Evolutionary conservation across 139 green algal genomes (phyloP), one percentile per base, ranked within the genome.

Genomic region (Coelastrella sp.): DNA sequence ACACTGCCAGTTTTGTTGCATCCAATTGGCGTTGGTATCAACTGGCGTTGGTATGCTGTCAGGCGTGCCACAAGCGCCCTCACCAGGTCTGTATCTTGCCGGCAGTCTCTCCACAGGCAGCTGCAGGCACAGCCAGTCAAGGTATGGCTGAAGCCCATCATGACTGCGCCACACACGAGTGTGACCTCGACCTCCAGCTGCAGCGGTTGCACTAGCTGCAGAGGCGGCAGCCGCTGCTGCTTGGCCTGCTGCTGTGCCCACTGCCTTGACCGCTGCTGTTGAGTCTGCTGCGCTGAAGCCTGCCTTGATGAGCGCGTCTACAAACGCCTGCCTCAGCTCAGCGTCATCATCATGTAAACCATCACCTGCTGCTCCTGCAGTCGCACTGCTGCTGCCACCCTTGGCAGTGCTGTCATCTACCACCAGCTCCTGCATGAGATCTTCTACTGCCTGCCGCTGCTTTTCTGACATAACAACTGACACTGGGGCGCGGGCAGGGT

Each of bases 61-160:
- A 6, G 19, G 10, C 32, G 32, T 47, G 32, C 32, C 32, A 5
- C 58, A 56, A 71, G 64, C 16, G 16, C 56, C 20, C 85, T 17
- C 89, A 95, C 93, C 96, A 23, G 93, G 89, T 2, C 90, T 94
- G 90, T 96, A 97, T 11, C 91, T 91, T 5, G 80, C 61, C 0
- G 96, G 96, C 87, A 98, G 89, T 56, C 94, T 78, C 5, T 96
- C 93, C 19, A 94, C 88, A 11, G 94, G 92, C 19, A 97, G 65
- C 71, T 94, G 73, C 11, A 98, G 56, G 68, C 95, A 96, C 73
- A 98, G 94, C 96, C 96, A 98, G 87, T 98, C 96, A 64, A 98
- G 89, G 47, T 93, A 90, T 5, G 83, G 82, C 56, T 93, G 85
- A 59, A 96, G 23, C 3, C 54, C 65, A 4, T 71, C 68, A 79